Base-by-base conservation (phyloP, 805 yeast genomes). In the Vanderwaltozyma yarrowii region DNA sequence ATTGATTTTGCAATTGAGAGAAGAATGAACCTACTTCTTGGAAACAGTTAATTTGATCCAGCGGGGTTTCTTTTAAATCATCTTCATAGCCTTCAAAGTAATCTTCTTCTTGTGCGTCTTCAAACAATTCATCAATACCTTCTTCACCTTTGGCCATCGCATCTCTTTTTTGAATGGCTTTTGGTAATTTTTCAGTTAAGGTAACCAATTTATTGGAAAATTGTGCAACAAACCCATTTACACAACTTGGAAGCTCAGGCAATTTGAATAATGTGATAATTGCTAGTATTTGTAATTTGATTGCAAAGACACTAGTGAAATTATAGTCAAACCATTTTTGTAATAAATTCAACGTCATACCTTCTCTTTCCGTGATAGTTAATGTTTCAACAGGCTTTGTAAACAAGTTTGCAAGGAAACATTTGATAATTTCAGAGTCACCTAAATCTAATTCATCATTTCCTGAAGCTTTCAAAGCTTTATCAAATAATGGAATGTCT, bases 31-130 rank as follows among this genome's bases (percentile, higher is more conserved):
- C 73, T 58, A 87, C 76, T 5, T 74, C 76, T 32, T 67, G 64
- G 62, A 77, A 84, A 4, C 79, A 77, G 54, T 87, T 82, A 32
- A 86, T 60, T 31, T 70, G 66, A 57, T 88, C 96, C 41, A 89
- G 67, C 7, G 92, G 84, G 1, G 94, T 80, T 46, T 77, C 81
- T 40, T 79, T 76, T 57, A 81, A 71, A 12, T 92, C 76, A 52
- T 80, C 95, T 51, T 86, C 95, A 38, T 78, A 77, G 30, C 62
- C 67, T 27, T 63, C 67, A 38, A 56, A 61, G 38, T 79, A 75
- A 40, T 80, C 86, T 19, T 54, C 62, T 15, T 46, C 52, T 7
- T 50, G 52, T 11, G 45, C 49, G 12, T 45, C 45, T 5, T 49
- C 47, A 16, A 46, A 39, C 32, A 38, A 37, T 13, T 59, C 65